Evolutionary conservation across 345 rosid species (phyloP), one percentile per base, ranked within the genome.

Genomic region (Eucalyptus urophylla): DNA sequence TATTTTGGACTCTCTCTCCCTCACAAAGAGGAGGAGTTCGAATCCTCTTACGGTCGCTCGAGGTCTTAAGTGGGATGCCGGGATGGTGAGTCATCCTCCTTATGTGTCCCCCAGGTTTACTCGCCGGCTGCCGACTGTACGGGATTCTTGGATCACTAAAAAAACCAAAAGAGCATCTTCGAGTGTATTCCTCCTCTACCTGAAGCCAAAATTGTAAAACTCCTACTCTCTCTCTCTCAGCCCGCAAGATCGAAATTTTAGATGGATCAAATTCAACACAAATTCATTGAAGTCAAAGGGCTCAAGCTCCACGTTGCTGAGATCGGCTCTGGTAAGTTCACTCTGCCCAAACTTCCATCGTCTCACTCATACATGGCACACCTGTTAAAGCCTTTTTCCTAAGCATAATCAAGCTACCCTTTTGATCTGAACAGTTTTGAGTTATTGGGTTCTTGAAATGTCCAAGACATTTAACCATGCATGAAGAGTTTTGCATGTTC

Each of bases 271-370:
- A 93, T 93, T 86, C 91, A 91, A 83, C 95, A 93, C 92, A 92
- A 72, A 14, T 91, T 91, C 90, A 58, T 91, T 86, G 31, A 49
- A 15, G 93, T 88, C 37, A 72, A 72, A 49, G 94, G 93, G 6
- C 89, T 91, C 31, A 93, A 92, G 80, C 93, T 91, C 89, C 95
- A 94, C 90, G 88, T 93, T n/a, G 94, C 95, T 7, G 93, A 94
- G 43, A 88, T 90, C 43, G 95, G 94, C 80, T 50, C 92, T 33
- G 93, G 93, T 93, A 27, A 80, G 86, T 25, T 31, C 62, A 29
- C 85, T 14, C 80, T n/a, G 87, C 86, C 27, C 80, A 22, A 49
- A 29, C 33, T 88, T 27, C 40, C 19, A 5, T 31, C 62, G 4
- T 16, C 58, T 25, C 56, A 11, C 60, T 6, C 43, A 14, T 40